Evolutionary conservation across 1,284 basidiomycete genomes (phyloP), one percentile per base, ranked within the genome.

Genomic region (Earliella scabrosa): DNA sequence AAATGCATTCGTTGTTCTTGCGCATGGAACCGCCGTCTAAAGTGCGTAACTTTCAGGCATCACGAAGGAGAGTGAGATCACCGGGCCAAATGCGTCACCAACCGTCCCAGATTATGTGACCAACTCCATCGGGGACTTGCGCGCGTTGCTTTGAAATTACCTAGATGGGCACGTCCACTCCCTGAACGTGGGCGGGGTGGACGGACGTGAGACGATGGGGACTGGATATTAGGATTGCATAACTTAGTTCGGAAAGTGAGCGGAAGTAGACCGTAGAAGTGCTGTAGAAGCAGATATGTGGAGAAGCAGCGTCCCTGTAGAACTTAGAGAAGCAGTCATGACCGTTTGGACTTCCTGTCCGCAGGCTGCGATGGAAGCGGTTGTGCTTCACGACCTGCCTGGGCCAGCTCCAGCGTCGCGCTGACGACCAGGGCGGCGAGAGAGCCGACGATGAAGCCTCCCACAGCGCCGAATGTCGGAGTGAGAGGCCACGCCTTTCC

Each of bases 71-170:
- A 78, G 81, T 36, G 88, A 93, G 47, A 80, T 95, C 52, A 81
- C 80, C 51, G 90, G 90, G n/a, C 82, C 87, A 5, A 79, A 83
- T 41, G 78, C 88, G 32, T 89, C 87, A 10, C 63, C 77, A 31
- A 88, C 88, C 46, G 77, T 92, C 7, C 93, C 94, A n/a, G 83
- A 90, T 72, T 94, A 86, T 69, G 82, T 95, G 58, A 87, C 90
- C n/a, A 66, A 80, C 52, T 88, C 90, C 7, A 82, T 96, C 60
- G 92, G 89, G 31, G 92, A 95, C 74, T 74, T 96, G 61, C 77
- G 81, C 14, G 62, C 52, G 10, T 39, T 67, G 50, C 54, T 59
- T 44, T 58, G 29, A 31, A n/a, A n/a, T n/a, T n/a, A n/a, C 60
- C 46, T 67, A 60, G 56, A 16, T 18, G 9, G 31, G 29, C 20